These are phyloP conservation scores for Paraphoma chrysanthemicola DNA, from an alignment of 2,329 filamentous ascomycete genomes.

Conservation along the genomic window DNA sequence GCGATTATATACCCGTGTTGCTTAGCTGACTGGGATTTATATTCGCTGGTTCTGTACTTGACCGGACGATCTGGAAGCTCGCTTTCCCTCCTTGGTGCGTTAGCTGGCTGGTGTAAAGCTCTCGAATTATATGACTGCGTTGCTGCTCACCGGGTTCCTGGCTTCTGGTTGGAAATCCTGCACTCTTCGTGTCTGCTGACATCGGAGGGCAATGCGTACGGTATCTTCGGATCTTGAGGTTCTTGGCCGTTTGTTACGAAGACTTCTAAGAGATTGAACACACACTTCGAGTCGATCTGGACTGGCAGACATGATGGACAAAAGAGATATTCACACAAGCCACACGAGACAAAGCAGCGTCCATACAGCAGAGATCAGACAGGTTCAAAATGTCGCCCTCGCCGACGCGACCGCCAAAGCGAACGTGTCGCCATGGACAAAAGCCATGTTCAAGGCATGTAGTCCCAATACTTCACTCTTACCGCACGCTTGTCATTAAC, in stretches of 20 bases:
- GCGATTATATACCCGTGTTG: neutral
- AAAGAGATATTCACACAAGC: conserved; percentile 20
- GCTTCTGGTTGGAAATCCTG: neutral
- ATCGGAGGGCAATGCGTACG: neutral
- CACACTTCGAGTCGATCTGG: neutral
- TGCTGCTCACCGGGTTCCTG: neutral
- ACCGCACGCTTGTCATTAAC: neutral
- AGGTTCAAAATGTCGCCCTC: conserved; percentile 55
- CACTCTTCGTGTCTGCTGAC: neutral
- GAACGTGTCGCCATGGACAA: conserved; percentile 49
- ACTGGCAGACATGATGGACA: conserved; percentile 17
- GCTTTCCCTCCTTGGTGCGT: neutral
- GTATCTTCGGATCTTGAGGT: neutral
- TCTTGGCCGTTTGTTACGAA: neutral
- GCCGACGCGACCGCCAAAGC: conserved; percentile 55
- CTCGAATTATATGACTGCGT: neutral
- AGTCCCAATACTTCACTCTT: neutral
- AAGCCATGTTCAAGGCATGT: conserved; percentile 53
- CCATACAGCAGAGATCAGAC: conserved; percentile 29
- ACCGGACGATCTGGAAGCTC: neutral
- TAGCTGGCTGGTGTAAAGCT: neutral
- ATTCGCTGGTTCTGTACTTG: neutral
- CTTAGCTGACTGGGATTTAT: neutral
- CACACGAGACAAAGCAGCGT: conserved; percentile 26
- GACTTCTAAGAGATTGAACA: neutral